A percentile compares a stretch with the other conserved stretches of the same genome.
Evolutionary conservation across 768 basidiomycete species (phyloP).

Genomic region (Plicaturopsis crispa): DNA sequence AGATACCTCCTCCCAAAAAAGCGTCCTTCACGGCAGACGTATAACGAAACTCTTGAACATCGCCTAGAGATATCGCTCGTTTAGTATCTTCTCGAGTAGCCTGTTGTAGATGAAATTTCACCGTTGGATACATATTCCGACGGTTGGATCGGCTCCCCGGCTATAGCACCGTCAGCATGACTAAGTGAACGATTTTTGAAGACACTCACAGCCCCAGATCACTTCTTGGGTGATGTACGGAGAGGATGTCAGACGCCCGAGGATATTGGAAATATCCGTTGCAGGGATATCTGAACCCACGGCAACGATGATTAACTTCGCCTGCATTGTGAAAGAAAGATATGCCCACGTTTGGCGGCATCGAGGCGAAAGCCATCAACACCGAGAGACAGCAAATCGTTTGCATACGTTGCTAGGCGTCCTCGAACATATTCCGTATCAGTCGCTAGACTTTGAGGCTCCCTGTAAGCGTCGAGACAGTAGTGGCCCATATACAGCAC

Average conservation of each 20-base stretch:
- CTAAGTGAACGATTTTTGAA: too few species aligned
- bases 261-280: slow-evolving; percentile 46
- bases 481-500: too few species aligned
- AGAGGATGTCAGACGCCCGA: slow-evolving; percentile 27
- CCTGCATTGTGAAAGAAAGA: neutral
- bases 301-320: slow-evolving; percentile 1
- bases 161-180: slow-evolving; percentile 33
- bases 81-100: neutral
- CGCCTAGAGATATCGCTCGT: slow-evolving; percentile 24
- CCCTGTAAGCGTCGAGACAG: neutral
- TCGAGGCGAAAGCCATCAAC: slow-evolving; percentile 58
- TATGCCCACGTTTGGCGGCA: slow-evolving; percentile 49
- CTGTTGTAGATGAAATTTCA: slow-evolving; percentile 9
- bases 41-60: slow-evolving; percentile 71
- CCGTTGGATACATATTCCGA: slow-evolving; percentile 49
- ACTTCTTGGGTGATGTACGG: slow-evolving; percentile 62
- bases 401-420: slow-evolving; percentile 45
- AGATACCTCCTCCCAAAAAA: slow-evolving; percentile 44
- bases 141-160: slow-evolving; percentile 46
- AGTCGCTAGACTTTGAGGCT: slow-evolving; percentile 42
- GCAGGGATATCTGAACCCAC: slow-evolving; percentile 42
- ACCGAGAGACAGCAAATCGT: slow-evolving; percentile 55
- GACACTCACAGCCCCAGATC: slow-evolving; percentile 20
- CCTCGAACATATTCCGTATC: slow-evolving; percentile 53
- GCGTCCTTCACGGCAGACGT: slow-evolving; percentile 42